Conservation (phyloP, 108 stramenopile genomes). For the Epithemia pelagica region DNA sequence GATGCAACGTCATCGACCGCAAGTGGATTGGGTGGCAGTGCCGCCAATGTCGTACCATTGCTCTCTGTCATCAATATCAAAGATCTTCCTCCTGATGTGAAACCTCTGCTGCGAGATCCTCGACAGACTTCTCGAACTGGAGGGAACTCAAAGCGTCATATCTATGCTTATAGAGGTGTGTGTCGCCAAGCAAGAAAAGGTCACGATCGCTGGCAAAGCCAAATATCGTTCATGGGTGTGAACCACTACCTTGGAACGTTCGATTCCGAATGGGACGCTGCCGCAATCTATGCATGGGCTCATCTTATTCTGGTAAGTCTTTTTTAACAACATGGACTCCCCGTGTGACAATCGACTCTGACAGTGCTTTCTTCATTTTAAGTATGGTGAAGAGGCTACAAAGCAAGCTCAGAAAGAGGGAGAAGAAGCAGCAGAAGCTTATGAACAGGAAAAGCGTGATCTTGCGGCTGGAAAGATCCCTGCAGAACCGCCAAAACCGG, state of each 20-base stretch:
- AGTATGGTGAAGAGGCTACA: conserved; percentile 85
- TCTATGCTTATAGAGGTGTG: conserved; percentile 85
- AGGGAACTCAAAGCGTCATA: conserved; percentile 80
- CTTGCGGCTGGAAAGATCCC: conserved; percentile 65
- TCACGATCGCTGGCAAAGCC: conserved; percentile 86
- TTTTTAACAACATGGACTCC: too few relatives aligned
- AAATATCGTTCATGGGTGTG: conserved; percentile 77
- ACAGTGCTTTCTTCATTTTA: conserved; percentile 79
- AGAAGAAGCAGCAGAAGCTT: conserved; percentile 83
- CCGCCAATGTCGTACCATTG: conserved; percentile 28
- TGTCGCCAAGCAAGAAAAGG: conserved; percentile 86
- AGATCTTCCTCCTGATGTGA: conserved; percentile 71
- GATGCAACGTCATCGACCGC: conserved; percentile 36
- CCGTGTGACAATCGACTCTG: too few relatives aligned
- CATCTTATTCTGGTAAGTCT: conserved; percentile 11
- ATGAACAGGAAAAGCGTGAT: conserved; percentile 69
- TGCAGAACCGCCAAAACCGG: conserved; percentile 40
- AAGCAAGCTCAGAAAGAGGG: conserved; percentile 78
- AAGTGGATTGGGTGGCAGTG: conserved; percentile 34
- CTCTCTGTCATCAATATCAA: conserved; percentile 73
- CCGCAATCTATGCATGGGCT: conserved; percentile 62
- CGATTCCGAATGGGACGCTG: conserved; percentile 88
- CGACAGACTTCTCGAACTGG: conserved; percentile 76
- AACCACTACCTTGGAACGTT: conserved; percentile 89
- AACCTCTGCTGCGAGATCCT: conserved; percentile 81